phyloP scores from a whole-genome alignment of 2,329 filamentous ascomycete genomes.

The Coniochaeta prunicola region DNA sequence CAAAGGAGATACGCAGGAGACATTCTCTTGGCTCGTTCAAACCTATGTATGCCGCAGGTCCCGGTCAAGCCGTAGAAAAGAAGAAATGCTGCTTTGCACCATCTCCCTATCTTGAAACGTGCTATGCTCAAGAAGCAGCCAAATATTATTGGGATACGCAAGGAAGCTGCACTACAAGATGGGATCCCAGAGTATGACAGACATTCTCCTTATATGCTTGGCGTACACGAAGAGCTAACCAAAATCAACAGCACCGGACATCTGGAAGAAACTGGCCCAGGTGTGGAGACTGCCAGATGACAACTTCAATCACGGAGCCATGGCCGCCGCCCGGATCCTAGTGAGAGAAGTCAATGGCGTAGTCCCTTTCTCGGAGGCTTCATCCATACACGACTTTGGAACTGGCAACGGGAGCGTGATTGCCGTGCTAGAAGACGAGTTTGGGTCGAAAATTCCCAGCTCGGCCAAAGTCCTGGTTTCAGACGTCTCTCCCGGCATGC shows the following conservation, averaged over 20 bases:
- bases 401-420: neutral
- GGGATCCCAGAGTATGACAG: neutral
- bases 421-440: neutral
- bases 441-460: neutral
- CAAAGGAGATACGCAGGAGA: neutral
- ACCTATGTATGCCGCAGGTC: neutral
- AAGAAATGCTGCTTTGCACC: neutral
- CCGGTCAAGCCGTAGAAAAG: neutral
- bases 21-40: neutral
- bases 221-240: neutral
- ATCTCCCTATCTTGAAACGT: neutral
- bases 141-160: neutral
- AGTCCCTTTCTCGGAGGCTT: neutral
- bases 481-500: neutral
- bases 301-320: neutral
- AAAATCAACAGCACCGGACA: neutral
- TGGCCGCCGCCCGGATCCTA: neutral
- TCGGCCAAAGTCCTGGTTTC: neutral
- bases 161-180: neutral
- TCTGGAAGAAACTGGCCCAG: constrained; percentile 7
- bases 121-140: neutral
- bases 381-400: constrained; percentile 1
- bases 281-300: neutral
- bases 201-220: too few relatives aligned
- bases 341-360: neutral